Conservation (phyloP, 495 filamentous ascomycete genomes). For the Xylaria telfairii region DNA sequence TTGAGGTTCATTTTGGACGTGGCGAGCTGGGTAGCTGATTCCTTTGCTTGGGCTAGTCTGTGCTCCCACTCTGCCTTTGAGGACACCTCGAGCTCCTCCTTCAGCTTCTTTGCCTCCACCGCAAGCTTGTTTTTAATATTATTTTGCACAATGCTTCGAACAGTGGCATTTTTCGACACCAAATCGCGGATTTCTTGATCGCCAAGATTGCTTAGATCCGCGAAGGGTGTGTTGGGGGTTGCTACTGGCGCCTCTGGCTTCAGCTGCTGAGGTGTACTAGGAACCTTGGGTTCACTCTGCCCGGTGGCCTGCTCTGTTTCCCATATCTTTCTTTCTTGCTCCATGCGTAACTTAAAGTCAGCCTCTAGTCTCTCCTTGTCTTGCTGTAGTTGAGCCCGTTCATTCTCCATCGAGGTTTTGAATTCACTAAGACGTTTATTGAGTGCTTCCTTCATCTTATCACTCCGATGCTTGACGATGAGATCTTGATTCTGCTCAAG, state of each 20-base stretch:
- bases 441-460: conserved; percentile 73
- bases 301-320: conserved; percentile 52
- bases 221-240: conserved; percentile 41
- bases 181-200: conserved; percentile 71
- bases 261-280: conserved; percentile 41
- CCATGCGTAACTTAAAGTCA: conserved; percentile 69
- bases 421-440: conserved; percentile 73
- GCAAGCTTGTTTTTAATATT: conserved; percentile 69
- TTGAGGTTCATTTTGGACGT: conserved; percentile 71
- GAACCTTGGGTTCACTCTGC: conserved; percentile 31
- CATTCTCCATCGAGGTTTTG: conserved; percentile 54
- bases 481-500: conserved; percentile 59
- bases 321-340: conserved; percentile 64
- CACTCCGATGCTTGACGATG: conserved; percentile 68
- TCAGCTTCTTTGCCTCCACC: conserved; percentile 62
- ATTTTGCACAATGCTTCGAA: conserved; percentile 67
- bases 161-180: conserved; percentile 66
- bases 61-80: conserved; percentile 54
- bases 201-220: conserved; percentile 49
- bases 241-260: conserved; percentile 36
- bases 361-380: conserved; percentile 63
- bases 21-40: conserved; percentile 60
- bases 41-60: conserved; percentile 56
- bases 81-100: conserved; percentile 55
- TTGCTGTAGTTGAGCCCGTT: conserved; percentile 52